Evolutionary conservation across 2,329 filamentous ascomycete genomes (phyloP), one percentile per base, ranked within the genome.

Genomic region (Arthrobotrys musiformis): DNA sequence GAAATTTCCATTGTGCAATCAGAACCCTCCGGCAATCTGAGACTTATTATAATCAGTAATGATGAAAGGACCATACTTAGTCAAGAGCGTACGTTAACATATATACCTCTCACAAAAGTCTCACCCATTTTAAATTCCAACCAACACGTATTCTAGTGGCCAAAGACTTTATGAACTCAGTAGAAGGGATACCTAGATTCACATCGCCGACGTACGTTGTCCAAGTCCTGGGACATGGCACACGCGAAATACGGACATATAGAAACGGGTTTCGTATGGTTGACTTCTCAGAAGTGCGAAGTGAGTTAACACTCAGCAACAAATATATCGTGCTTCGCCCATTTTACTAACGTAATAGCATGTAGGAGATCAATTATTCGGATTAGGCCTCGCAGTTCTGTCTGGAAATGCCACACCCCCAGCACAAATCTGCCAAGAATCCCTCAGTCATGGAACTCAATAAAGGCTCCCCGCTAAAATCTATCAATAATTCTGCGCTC

Each of bases 281-380:
- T 11, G 62, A 66, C 17, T 66, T 66, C 24, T 66, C 62, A n/a
- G 48, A 66, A 8, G 28, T 52, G 26, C 17, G 40, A 8, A 56
- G 62, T 66, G 54, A 66, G 62, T 3, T 13, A n/a, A n/a, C n/a
- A n/a, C n/a, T n/a, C n/a, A n/a, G n/a, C n/a, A n/a, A 9, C 3
- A 4, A 37, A 37, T 37, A 37, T 2, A 11, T 11, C 8, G 15
- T 11, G 4, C n/a, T 19, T 7, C 40, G 3, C 5, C 0, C 4
- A 2, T 1, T 44, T 44, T 64, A 46, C 26, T 64, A 8, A 54
- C 44, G 0, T n/a, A 26, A 52, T 40, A 2, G 17, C 0, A 5
- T 54, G 7, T 44, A 70, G 66, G 40, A 30, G 66, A 70, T 42
- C 66, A 54, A n/a, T 26, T 70, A 9, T 70, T 62, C 44, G 42